These are phyloP conservation scores for Chimonanthus salicifolius DNA, from an alignment of 164 flowering plant genomes.

Conservation along the genomic window DNA sequence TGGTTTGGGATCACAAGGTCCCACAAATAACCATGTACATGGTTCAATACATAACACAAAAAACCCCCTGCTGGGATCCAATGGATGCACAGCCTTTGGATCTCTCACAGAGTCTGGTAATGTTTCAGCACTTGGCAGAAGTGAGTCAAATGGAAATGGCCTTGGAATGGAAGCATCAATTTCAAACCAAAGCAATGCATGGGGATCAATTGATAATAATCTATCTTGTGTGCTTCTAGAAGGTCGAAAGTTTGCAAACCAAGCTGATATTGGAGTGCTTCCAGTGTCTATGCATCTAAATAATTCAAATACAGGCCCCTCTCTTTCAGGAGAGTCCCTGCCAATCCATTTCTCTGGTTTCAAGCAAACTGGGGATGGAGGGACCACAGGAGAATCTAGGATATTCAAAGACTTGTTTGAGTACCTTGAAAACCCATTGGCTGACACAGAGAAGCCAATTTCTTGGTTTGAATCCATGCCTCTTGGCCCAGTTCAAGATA, in stretches of 20 bases:
- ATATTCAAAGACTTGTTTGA: conserved; percentile 31
- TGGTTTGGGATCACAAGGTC: conserved; percentile 9
- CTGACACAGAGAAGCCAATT: conserved; percentile 13
- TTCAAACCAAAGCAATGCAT: conserved; percentile 16
- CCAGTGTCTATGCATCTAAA: conserved; percentile 13
- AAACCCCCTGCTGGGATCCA: conserved; percentile 13
- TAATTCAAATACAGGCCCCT: conserved; percentile 4
- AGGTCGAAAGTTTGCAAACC: conserved; percentile 11
- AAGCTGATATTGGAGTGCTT: conserved; percentile 15
- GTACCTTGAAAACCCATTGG: conserved; percentile 20
- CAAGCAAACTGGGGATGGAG: conserved; percentile 11
- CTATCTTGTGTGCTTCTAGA: conserved; percentile 7
- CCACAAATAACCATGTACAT: conserved; percentile 9
- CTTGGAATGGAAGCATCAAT: conserved; percentile 8
- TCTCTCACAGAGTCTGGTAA: conserved; percentile 15
- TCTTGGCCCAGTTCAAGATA: conserved; percentile 16
- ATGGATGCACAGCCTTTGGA: conserved; percentile 9
- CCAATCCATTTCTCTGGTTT: conserved; percentile 4
- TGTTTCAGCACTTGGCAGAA: conserved; percentile 21
- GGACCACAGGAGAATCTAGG: conserved; percentile 13
- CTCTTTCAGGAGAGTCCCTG: conserved; percentile 9
- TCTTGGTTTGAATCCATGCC: conserved; percentile 15
- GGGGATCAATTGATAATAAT: conserved; percentile 12
- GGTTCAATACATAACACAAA: conserved; percentile 12
- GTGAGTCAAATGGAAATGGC: conserved; percentile 11